Base-by-base conservation (phyloP, 2,329 filamentous ascomycete genomes). In the Talaromyces sp. region DNA sequence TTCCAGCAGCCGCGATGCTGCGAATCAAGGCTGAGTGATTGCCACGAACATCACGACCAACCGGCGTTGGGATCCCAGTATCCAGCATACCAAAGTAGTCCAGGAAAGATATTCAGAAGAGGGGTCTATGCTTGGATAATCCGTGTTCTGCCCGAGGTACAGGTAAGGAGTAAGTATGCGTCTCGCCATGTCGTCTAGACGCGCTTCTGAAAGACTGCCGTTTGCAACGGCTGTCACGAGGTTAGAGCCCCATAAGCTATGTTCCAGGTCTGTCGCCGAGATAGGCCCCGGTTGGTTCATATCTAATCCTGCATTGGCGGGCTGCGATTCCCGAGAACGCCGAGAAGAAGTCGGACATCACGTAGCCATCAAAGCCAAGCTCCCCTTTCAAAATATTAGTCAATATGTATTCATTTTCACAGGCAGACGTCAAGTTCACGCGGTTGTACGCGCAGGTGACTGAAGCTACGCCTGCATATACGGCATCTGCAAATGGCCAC, bases 321-420 rank as follows among this genome's bases (percentile, higher is more conserved):
- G 84, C 86, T 29, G 86, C 81, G 5, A 85, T 88, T 68, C 89
- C 90, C 3, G 86, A 82, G 71, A 93, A 90, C 71, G 92, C 89
- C 4, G 90, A 91, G 69, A 85, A 81, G 90, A 91, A 95, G 75
- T 96, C 91, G n/a, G 85, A 87, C 85, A 91, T 88, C 65, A 94
- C 84, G 71, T 92, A 92, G 0, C 91, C 91, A 70, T 92, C 90
- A 79, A 94, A 94, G 49, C 90, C 91, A 0, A 94, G 82, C 77
- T 95, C 91, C 31, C 85, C 85, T 80, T 95, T 95, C 70, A 95
- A 82, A 2, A 95, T 78, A 53, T 88, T 87, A 73, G 95, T 95
- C 69, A 92, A 79, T 10, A 90, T 77, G 72, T 90, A 88, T 34
- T 88, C 90, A 80, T 95, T 95, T 72, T 94, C 90, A 78, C 92